These are phyloP conservation scores for Botrytis squamosa DNA, from an alignment of 2,329 filamentous ascomycete genomes.

Conservation along the genomic window DNA sequence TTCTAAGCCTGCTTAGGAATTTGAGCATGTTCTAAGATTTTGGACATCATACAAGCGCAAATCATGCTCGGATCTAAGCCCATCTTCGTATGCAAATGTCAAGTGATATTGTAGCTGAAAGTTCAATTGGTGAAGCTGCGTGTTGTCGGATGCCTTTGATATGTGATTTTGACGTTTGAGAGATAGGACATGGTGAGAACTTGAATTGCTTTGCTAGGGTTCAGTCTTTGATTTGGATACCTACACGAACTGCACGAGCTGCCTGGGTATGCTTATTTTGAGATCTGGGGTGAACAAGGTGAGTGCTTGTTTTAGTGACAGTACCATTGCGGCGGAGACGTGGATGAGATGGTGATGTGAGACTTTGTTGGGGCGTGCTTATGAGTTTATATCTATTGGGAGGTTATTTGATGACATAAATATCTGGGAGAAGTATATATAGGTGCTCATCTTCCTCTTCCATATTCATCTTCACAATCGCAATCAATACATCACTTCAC, in stretches of 20 bases:
- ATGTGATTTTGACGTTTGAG: background rate
- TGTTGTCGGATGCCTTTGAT: background rate
- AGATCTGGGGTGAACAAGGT: background rate
- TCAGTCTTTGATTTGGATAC: background rate
- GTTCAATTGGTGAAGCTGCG: background rate
- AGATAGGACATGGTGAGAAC: background rate
- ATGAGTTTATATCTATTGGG: background rate
- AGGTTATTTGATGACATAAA: background rate
- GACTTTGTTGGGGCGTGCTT: background rate
- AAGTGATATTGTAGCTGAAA: constrained; percentile 9
- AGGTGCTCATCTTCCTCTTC: background rate
- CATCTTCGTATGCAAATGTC: background rate
- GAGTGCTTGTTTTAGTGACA: background rate
- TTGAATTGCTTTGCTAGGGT: background rate
- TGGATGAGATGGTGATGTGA: background rate
- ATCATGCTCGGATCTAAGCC: background rate
- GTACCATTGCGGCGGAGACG: background rate
- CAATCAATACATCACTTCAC: background rate
- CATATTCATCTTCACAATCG: background rate
- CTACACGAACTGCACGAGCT: background rate
- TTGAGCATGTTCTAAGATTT: background rate
- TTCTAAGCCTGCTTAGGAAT: background rate
- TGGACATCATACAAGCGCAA: background rate
- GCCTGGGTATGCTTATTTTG: background rate
- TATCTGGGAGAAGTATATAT: background rate